These are phyloP conservation scores for Ziziphus jujuba DNA, from an alignment of 306 rosid species.

Conservation along the genomic window DNA sequence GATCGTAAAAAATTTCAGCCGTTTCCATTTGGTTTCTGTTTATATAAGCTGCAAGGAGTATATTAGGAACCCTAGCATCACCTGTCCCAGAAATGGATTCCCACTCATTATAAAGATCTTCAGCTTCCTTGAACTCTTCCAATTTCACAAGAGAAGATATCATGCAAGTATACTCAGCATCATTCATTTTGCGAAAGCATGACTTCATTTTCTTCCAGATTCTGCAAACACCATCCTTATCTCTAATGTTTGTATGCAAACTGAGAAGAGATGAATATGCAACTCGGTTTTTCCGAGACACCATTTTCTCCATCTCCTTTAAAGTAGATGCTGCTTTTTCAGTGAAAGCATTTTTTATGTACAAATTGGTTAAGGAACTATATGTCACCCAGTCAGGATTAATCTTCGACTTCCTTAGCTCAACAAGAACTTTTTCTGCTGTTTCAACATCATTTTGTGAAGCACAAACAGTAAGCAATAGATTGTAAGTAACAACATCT, in stretches of 20 bases:
- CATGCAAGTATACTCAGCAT: constrained; percentile 79
- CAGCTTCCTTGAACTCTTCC: constrained; percentile 66
- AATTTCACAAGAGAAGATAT: constrained; percentile 79
- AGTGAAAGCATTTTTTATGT: constrained; percentile 44
- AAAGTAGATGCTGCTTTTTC: constrained; percentile 70
- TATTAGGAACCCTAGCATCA: constrained; percentile 68
- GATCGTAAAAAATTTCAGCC: constrained; percentile 57
- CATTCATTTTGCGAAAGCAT: constrained; percentile 67
- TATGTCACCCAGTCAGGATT: constrained; percentile 84
- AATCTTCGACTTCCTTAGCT: constrained; percentile 60
- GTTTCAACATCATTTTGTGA: constrained; percentile 56
- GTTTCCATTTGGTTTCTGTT: constrained; percentile 60
- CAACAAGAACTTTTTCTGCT: constrained; percentile 72
- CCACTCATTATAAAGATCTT: constrained; percentile 76
- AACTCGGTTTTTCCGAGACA: constrained; percentile 43
- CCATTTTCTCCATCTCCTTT: constrained; percentile 83
- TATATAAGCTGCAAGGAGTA: constrained; percentile 73
- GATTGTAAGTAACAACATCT: constrained; percentile 70
- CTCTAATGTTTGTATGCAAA: constrained; percentile 77
- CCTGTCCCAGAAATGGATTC: constrained; percentile 64
- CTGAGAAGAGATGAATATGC: constrained; percentile 80
- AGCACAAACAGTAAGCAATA: constrained; percentile 65
- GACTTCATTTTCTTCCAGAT: constrained; percentile 73
- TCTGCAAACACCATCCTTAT: constrained; percentile 60
- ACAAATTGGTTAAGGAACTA: constrained; percentile 73